phyloP scores from a whole-genome alignment of 2,329 filamentous ascomycete species.

The Pseudogymnoascus sp. region DNA sequence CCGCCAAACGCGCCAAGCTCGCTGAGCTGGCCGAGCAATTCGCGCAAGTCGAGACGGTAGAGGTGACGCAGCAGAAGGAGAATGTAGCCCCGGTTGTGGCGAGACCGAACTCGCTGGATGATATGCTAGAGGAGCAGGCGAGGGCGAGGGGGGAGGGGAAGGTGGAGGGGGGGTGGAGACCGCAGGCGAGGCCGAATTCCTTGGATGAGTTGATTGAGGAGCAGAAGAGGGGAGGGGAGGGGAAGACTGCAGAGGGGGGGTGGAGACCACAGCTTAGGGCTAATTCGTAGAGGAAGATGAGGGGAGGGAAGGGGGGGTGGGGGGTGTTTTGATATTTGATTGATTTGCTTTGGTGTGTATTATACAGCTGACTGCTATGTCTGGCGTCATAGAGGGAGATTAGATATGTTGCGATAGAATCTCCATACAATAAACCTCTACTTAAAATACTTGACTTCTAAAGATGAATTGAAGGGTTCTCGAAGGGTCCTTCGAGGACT shows the following conservation, averaged over 20 bases:
- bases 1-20: background rate
- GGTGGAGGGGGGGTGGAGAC: background rate
- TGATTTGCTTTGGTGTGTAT: background rate
- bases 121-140: conserved; percentile 1
- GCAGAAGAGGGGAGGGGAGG: background rate
- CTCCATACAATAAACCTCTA: background rate
- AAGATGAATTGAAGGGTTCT: background rate
- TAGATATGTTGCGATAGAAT: background rate
- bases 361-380: background rate
- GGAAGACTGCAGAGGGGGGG: background rate
- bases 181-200: background rate
- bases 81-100: background rate
- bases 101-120: background rate
- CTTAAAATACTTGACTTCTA: background rate
- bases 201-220: background rate
- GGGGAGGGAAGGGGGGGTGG: background rate
- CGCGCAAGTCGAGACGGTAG: background rate
- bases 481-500: background rate
- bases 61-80: background rate
- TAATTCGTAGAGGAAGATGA: background rate
- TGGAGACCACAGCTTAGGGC: conserved; percentile 1
- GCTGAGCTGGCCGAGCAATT: background rate
- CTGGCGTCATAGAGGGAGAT: background rate
- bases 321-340: conserved; percentile 2
- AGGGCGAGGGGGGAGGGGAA: conserved; percentile 2